These are phyloP conservation scores for Penicillium sp. DNA, from an alignment of 2,329 filamentous ascomycete species.

Conservation along the genomic window DNA sequence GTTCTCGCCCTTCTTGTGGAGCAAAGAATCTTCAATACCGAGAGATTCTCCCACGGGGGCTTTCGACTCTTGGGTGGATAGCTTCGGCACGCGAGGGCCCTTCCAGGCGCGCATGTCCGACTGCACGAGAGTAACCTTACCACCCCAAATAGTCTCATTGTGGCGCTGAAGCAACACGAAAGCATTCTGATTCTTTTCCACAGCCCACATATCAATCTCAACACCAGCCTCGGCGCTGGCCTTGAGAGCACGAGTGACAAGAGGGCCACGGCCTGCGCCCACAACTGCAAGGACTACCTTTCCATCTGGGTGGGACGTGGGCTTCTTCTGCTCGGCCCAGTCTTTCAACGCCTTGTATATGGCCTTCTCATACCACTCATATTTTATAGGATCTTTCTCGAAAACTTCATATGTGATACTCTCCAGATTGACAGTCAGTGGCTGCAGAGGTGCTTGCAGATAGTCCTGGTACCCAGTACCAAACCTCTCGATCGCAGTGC, in stretches of 20 bases:
- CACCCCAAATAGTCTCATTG: constrained; percentile 78
- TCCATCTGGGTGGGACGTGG: constrained; percentile 70
- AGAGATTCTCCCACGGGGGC: constrained; percentile 37
- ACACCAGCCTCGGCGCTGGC: constrained; percentile 77
- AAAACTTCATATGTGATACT: constrained; percentile 98
- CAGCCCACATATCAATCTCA: constrained; percentile 80
- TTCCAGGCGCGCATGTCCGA: constrained; percentile 98
- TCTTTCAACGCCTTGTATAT: constrained; percentile 78
- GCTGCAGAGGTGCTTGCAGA: constrained; percentile 91
- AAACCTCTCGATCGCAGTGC: constrained; percentile 64
- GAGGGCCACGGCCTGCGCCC: constrained; percentile 86
- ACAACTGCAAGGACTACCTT: constrained; percentile 86
- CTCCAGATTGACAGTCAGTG: constrained; percentile 92
- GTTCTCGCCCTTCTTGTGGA: constrained; percentile 30
- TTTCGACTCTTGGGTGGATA: constrained; percentile 14
- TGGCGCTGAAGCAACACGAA: constrained; percentile 89
- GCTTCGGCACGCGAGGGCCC: constrained; percentile 59
- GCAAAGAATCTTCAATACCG: constrained; percentile 30
- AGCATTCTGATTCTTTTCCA: constrained; percentile 98
- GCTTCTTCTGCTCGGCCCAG: constrained; percentile 71
- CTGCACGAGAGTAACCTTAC: constrained; percentile 82
- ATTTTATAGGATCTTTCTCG: constrained; percentile 97
- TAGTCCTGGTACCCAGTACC: constrained; percentile 84
- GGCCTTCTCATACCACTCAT: constrained; percentile 89
- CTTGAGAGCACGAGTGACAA: constrained; percentile 82